Evolutionary conservation across 257 asterid species (phyloP).

Genomic region (Schizonepeta tenuifolia): DNA sequence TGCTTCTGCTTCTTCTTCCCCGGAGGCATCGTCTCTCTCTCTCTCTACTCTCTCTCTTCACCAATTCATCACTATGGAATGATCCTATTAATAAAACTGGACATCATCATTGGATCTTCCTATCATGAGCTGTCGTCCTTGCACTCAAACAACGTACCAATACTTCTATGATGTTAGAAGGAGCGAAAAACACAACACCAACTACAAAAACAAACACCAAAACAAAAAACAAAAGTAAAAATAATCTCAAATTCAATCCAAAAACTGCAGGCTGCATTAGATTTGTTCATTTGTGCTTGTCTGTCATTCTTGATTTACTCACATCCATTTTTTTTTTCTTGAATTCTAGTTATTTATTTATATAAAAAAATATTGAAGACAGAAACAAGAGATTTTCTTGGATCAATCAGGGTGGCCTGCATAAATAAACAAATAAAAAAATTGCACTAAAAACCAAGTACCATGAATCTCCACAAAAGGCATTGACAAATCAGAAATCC

Average conservation of each 20-base stretch:
- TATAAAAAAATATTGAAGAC: slow-evolving; percentile 15
- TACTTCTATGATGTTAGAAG: not conserved
- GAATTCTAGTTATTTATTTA: not conserved
- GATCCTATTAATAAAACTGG: slow-evolving; percentile 8
- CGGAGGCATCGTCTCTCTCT: slow-evolving; percentile 30
- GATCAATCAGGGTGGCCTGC: slow-evolving; percentile 53
- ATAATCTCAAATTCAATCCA: not conserved
- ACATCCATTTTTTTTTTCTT: not conserved
- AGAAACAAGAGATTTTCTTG: slow-evolving; percentile 41
- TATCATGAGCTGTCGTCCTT: slow-evolving; percentile 34
- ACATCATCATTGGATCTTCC: slow-evolving; percentile 22
- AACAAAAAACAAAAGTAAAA: too few relatives aligned
- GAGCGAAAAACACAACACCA: not conserved
- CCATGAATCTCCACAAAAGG: slow-evolving; percentile 34
- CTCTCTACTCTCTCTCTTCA: not conserved
- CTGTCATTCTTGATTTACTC: slow-evolving; percentile 34
- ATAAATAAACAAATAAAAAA: slow-evolving; percentile 22
- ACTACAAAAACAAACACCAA: not conserved
- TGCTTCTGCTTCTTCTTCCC: slow-evolving; percentile 39
- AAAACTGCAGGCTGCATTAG: not conserved
- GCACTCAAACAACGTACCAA: slow-evolving; percentile 17
- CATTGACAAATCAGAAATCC: slow-evolving; percentile 49
- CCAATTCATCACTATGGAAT: slow-evolving; percentile 12
- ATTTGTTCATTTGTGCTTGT: slow-evolving; percentile 43
- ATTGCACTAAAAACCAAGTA: slow-evolving; percentile 42